Evolutionary conservation across 2,329 filamentous ascomycete genomes (phyloP).

Genomic region (Trichoderma sp.): DNA sequence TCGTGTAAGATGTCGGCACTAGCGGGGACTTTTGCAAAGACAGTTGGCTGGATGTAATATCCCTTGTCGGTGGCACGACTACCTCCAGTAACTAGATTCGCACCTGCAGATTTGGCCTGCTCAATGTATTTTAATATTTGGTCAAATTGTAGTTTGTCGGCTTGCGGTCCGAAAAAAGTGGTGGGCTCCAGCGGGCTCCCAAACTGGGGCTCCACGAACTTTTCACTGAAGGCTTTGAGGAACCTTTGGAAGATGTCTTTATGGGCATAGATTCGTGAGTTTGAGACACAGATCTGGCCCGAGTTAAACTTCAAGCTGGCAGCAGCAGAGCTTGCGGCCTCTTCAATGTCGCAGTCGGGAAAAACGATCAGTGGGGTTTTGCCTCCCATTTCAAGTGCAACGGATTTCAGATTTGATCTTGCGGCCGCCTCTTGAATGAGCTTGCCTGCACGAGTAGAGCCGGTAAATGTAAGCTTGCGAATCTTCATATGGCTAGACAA

Average conservation of each 20-base stretch:
- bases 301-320: not conserved
- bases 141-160: slow-evolving; percentile 57
- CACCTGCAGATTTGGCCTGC: slow-evolving; percentile 25
- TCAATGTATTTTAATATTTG: slow-evolving; percentile 61
- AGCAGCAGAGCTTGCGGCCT: not conserved
- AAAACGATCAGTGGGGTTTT: not conserved
- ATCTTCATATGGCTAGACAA: slow-evolving; percentile 64
- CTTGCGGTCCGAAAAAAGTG: not conserved
- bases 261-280: not conserved
- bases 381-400: not conserved
- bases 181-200: not conserved
- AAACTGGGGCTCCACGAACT: not conserved
- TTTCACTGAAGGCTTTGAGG: not conserved
- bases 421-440: slow-evolving; percentile 61
- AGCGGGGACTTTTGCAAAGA: slow-evolving; percentile 31
- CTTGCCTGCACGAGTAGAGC: slow-evolving; percentile 65
- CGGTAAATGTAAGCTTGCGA: slow-evolving; percentile 75
- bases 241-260: not conserved
- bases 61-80: slow-evolving; percentile 24
- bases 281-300: not conserved
- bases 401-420: not conserved
- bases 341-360: not conserved
- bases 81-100: slow-evolving; percentile 25
- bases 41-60: slow-evolving; percentile 33
- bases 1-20: slow-evolving; percentile 31